Conservation (phyloP, 75 land plant genomes). For the Sequoia sempervirens region DNA sequence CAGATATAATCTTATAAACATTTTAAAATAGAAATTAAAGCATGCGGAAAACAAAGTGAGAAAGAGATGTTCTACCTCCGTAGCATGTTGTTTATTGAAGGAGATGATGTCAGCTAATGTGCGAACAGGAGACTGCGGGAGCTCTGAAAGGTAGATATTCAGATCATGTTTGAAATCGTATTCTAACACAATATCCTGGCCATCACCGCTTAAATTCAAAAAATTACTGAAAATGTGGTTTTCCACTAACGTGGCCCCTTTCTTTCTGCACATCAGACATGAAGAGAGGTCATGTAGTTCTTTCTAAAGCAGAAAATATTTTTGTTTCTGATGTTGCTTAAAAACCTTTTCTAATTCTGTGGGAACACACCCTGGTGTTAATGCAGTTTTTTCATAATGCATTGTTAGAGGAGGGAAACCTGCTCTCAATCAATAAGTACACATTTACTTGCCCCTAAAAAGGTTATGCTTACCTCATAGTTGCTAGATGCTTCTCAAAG, state of each 20-base stretch:
- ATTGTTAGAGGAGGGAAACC: background rate
- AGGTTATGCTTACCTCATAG: slow-evolving; percentile 15
- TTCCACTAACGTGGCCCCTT: slow-evolving; percentile 46
- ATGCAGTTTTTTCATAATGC: background rate
- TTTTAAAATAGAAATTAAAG: background rate
- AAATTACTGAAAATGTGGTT: slow-evolving; percentile 16
- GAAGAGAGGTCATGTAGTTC: background rate
- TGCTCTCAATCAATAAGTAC: background rate
- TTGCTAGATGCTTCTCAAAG: slow-evolving; percentile 15
- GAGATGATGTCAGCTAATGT: slow-evolving; percentile 18
- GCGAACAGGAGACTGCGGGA: slow-evolving; percentile 15
- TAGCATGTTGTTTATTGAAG: slow-evolving; percentile 13
- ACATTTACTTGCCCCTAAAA: background rate
- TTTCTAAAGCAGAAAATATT: background rate
- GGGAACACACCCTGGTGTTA: background rate
- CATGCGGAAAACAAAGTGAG: background rate
- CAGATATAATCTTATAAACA: background rate
- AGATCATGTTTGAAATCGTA: slow-evolving; percentile 47
- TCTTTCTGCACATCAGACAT: slow-evolving; percentile 13
- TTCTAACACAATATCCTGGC: slow-evolving; percentile 6
- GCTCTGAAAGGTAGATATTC: slow-evolving; percentile 31
- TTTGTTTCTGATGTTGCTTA: background rate
- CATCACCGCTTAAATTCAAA: background rate
- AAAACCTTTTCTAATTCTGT: background rate
- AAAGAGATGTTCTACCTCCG: slow-evolving; percentile 7